These are phyloP conservation scores for Suillus alpinus DNA, from an alignment of 768 basidiomycete genomes.

Conservation along the genomic window DNA sequence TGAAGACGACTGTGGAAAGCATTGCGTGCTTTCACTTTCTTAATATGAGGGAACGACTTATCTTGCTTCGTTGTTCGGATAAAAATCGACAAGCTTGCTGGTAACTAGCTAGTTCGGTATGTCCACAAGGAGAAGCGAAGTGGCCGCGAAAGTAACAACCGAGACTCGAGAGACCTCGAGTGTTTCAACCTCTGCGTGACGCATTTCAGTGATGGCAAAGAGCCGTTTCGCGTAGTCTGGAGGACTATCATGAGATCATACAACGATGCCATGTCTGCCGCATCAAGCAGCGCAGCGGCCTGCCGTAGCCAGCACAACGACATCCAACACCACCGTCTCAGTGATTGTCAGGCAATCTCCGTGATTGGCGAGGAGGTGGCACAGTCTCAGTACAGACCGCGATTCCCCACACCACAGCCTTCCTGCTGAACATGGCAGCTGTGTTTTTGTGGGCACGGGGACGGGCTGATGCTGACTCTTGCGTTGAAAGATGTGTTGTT, in stretches of 20 bases:
- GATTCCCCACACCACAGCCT: constrained; percentile 57
- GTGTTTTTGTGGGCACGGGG: constrained; percentile 84
- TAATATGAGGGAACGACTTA: too few species aligned
- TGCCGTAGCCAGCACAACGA: background rate
- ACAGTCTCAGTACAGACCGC: background rate
- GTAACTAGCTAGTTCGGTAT: too few species aligned
- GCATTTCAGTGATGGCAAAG: constrained; percentile 92
- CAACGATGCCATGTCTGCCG: background rate
- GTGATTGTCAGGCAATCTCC: background rate
- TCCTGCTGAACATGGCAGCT: constrained; percentile 89
- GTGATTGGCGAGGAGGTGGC: background rate
- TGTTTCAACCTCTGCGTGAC: constrained; percentile 82
- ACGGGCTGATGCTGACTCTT: constrained; percentile 87
- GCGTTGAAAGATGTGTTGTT: constrained; percentile 97
- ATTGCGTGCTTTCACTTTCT: too few species aligned
- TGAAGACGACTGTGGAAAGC: too few species aligned
- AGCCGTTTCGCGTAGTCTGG: constrained; percentile 57
- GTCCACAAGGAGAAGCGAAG: too few species aligned
- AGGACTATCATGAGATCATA: constrained; percentile 19
- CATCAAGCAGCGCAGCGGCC: background rate
- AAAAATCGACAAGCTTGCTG: too few species aligned
- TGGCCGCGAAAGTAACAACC: too few species aligned
- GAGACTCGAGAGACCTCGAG: too few species aligned
- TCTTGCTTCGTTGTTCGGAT: too few species aligned
- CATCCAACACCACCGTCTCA: too few species aligned